Evolutionary conservation across 2,329 filamentous ascomycete genomes (phyloP).

Genomic region (Penicillium sp.): DNA sequence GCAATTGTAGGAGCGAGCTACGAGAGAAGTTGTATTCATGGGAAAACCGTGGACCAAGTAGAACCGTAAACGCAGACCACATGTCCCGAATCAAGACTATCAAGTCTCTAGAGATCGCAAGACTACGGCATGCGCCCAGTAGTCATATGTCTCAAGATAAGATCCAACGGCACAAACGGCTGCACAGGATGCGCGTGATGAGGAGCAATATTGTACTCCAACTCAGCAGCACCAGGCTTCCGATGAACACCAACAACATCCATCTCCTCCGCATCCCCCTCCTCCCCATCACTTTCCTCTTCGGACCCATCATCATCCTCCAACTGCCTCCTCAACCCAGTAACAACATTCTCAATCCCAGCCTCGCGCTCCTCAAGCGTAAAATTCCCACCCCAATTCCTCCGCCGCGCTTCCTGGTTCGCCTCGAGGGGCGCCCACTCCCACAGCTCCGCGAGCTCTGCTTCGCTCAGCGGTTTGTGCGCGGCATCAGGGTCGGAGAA

Average conservation of each 20-base stretch:
- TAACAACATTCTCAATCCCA: constrained; percentile 69
- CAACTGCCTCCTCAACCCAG: constrained; percentile 62
- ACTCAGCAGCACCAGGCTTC: constrained; percentile 31
- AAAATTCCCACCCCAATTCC: constrained; percentile 64
- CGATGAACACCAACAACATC: constrained; percentile 41
- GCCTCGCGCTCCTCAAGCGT: constrained; percentile 67
- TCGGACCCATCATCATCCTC: constrained; percentile 56
- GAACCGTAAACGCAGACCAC: background rate
- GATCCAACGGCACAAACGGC: constrained; percentile 45
- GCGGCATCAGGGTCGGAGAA: constrained; percentile 1
- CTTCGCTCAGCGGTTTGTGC: constrained; percentile 38
- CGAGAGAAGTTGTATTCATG: background rate
- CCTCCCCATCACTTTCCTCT: constrained; percentile 53
- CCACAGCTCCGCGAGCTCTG: constrained; percentile 62
- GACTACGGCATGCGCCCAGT: constrained; percentile 40
- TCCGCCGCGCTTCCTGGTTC: constrained; percentile 46
- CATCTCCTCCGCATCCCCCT: constrained; percentile 51
- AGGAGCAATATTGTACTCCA: constrained; percentile 39
- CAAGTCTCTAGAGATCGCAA: background rate
- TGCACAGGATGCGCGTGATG: constrained; percentile 24
- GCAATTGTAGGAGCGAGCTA: background rate
- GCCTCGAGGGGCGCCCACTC: constrained; percentile 53
- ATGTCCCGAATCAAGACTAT: background rate
- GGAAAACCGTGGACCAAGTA: background rate
- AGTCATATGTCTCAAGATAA: constrained; percentile 53